Evolutionary conservation across 148 eudicot species (phyloP), one percentile per base, ranked within the genome.

Genomic region (Fallopia convolvulus): DNA sequence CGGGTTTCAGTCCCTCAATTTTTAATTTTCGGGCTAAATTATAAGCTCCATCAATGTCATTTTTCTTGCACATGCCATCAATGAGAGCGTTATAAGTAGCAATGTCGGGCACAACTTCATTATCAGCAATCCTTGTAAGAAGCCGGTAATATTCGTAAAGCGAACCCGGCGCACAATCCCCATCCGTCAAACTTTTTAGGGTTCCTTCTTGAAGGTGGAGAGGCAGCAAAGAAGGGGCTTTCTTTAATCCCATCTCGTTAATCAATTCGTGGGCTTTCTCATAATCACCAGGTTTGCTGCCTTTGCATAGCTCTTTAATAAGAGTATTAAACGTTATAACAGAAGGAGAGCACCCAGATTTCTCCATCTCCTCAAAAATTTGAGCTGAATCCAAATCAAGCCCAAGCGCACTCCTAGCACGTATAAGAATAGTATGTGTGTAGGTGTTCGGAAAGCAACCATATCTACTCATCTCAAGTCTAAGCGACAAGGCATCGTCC

Each of bases 241-340:
- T 92, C 70, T 94, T 93, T 65, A 91, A 80, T 77, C 90, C 98
- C 98, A 94, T 94, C 79, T 88, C 85, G 82, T 82, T 84, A 63
- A 89, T 85, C 83, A 89, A 47, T 58, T 83, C 81, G 17, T 81
- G 85, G 79, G 95, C 97, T 83, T 90, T 89, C 76, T 87, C 86
- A 60, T 85, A 84, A 71, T 89, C 72, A 5, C 90, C 89, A 46
- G 78, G n/a, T 26, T 26, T 26, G 30, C 30, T 26, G 30, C 30
- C 88, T 77, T 89, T 94, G 80, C 93, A 90, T 44, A 94, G 88
- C 58, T 93, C 98, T 80, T 92, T 80, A 74, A 94, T 89, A 23
- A 94, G 91, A 50, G 93, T 77, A 87, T 94, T 94, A 58, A 86
- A 94, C 21, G 97, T 92, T 72, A 84, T 85, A 74, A 83, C 84